These are phyloP conservation scores for Geranium rotundifolium DNA, from an alignment of 345 rosid genomes.

Conservation along the genomic window DNA sequence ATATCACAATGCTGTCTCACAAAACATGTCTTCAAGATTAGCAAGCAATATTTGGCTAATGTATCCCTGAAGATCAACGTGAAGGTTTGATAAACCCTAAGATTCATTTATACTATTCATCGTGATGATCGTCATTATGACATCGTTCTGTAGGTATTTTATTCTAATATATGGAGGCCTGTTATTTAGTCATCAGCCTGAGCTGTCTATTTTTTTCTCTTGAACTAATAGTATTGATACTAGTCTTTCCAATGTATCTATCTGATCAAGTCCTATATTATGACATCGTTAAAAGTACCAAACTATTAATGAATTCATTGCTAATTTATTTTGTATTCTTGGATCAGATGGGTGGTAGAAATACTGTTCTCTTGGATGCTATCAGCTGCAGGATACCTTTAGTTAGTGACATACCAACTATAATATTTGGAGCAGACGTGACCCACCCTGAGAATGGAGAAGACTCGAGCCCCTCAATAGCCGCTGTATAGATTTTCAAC, in stretches of 20 bases:
- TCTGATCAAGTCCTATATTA: too few relatives aligned
- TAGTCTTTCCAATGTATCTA: too few relatives aligned
- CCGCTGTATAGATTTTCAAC: constrained; percentile 48
- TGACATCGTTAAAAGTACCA: too few relatives aligned
- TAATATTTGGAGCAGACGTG: constrained; percentile 97
- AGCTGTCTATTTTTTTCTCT: too few relatives aligned
- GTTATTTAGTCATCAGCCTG: too few relatives aligned
- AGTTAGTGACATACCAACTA: constrained; percentile 96
- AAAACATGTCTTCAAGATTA: constrained; percentile 92
- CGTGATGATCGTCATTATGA: not conserved
- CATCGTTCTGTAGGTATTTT: too few relatives aligned
- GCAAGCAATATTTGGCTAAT: constrained; percentile 94
- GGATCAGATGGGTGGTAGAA: constrained; percentile 96
- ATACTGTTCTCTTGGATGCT: constrained; percentile 93
- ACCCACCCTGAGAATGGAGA: constrained; percentile 99
- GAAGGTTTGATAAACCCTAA: constrained; percentile 44
- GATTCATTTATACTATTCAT: not conserved
- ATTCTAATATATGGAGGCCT: too few relatives aligned
- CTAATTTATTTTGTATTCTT: not conserved
- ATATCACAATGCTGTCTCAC: constrained; percentile 96
- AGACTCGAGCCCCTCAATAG: constrained; percentile 97
- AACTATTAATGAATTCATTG: not conserved
- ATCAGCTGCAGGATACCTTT: constrained; percentile 92
- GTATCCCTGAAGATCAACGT: constrained; percentile 93
- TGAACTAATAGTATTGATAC: too few relatives aligned